phyloP scores from a whole-genome alignment of 2,329 filamentous ascomycete species.

The Xylaria sp. region DNA sequence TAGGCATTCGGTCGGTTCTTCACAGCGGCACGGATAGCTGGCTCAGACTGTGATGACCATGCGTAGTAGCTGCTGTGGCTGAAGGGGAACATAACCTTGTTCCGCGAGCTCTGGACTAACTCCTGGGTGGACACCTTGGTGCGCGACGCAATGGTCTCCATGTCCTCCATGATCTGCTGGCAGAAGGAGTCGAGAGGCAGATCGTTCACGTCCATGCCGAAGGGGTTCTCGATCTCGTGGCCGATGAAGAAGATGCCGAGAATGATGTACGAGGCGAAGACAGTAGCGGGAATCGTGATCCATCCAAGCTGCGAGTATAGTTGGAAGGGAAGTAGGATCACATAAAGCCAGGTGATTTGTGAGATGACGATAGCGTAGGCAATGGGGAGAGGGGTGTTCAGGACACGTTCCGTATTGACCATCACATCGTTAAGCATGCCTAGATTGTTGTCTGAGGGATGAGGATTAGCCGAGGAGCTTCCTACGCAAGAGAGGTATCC shows the following conservation, averaged over 20 bases:
- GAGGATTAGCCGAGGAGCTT: slow-evolving; percentile 10
- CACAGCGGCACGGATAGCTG: slow-evolving; percentile 44
- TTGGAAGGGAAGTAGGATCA: slow-evolving; percentile 84
- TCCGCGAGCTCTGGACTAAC: slow-evolving; percentile 59
- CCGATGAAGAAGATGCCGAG: slow-evolving; percentile 79
- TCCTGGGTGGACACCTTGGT: slow-evolving; percentile 61
- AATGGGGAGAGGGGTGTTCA: slow-evolving; percentile 83
- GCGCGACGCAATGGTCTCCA: slow-evolving; percentile 75
- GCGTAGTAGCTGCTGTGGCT: slow-evolving; percentile 45
- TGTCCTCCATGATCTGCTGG: slow-evolving; percentile 75
- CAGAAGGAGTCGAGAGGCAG: slow-evolving; percentile 81
- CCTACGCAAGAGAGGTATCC: slow-evolving; percentile 34
- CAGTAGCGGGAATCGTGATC: slow-evolving; percentile 80
- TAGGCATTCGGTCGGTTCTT: slow-evolving; percentile 43
- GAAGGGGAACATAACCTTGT: slow-evolving; percentile 63
- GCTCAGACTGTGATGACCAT: slow-evolving; percentile 48
- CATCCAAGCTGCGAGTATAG: slow-evolving; percentile 71
- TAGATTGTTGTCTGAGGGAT: slow-evolving; percentile 64
- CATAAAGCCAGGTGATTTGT: slow-evolving; percentile 88
- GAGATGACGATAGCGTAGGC: slow-evolving; percentile 87
- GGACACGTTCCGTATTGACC: slow-evolving; percentile 77
- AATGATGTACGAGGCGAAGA: slow-evolving; percentile 82
- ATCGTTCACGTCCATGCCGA: slow-evolving; percentile 86
- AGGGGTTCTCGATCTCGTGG: slow-evolving; percentile 85
- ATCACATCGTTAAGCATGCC: slow-evolving; percentile 76